Conservation (phyloP, 768 basidiomycete species). For the Neoboletus brunneissimus region DNA sequence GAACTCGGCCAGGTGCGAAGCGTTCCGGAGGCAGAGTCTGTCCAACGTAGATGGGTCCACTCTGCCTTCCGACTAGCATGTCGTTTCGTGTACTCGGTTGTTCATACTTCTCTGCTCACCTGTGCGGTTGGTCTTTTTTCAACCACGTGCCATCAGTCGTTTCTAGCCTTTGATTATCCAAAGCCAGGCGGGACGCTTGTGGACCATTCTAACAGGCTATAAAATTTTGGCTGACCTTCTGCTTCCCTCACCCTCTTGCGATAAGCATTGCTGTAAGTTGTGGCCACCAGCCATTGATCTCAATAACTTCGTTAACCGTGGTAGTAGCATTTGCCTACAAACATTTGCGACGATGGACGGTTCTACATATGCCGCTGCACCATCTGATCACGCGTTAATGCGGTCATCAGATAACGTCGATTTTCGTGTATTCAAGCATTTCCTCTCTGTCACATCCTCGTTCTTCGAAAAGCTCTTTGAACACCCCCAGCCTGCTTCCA, state of each 20-base stretch:
- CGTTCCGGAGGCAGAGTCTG: background rate
- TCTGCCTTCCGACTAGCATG: background rate
- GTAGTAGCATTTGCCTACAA: background rate
- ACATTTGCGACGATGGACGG: background rate
- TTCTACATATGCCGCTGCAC: constrained; percentile 10
- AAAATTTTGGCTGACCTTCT: background rate
- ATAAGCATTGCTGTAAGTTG: constrained; percentile 1
- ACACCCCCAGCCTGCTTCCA: constrained; percentile 25
- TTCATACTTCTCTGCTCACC: background rate
- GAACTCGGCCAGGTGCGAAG: background rate
- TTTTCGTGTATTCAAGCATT: constrained; percentile 31
- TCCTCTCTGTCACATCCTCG: constrained; percentile 34
- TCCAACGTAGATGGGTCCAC: background rate
- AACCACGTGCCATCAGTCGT: too few relatives aligned
- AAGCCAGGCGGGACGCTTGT: background rate
- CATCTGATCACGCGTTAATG: constrained; percentile 27
- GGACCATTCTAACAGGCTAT: background rate
- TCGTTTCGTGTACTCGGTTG: background rate
- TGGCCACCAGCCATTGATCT: background rate
- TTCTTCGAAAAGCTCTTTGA: constrained; percentile 34
- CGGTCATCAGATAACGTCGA: constrained; percentile 30
- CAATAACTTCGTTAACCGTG: background rate
- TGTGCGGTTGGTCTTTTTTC: background rate
- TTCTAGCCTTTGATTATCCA: background rate
- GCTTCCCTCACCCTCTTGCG: background rate